phyloP scores from a whole-genome alignment of 2,329 filamentous ascomycete genomes.

The Arthrobotrys pseudoclavata region DNA sequence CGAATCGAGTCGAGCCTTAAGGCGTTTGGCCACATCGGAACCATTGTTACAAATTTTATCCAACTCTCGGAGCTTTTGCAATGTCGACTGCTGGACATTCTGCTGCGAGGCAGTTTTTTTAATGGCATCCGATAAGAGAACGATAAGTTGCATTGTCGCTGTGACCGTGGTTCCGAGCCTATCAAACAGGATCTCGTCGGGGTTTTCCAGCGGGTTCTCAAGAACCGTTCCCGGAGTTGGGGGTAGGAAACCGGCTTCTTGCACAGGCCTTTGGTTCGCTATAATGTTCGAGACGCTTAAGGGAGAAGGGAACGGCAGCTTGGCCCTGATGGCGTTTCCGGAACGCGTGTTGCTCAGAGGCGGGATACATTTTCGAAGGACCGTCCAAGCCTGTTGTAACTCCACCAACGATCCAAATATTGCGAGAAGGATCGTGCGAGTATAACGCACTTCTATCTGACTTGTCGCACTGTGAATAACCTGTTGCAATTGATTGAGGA shows the following conservation, averaged over 20 bases:
- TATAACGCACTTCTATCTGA: constrained; percentile 61
- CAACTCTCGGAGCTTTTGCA: constrained; percentile 63
- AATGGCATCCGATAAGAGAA: constrained; percentile 61
- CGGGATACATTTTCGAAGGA: constrained; percentile 61
- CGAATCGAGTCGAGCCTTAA: constrained; percentile 62
- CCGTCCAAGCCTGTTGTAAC: constrained; percentile 62
- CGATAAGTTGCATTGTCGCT: constrained; percentile 61
- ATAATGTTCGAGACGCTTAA: constrained; percentile 24
- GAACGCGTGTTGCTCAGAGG: constrained; percentile 32
- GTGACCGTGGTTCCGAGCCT: constrained; percentile 62
- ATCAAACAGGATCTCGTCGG: constrained; percentile 62
- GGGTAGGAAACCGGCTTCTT: constrained; percentile 47
- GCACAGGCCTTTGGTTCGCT: constrained; percentile 15
- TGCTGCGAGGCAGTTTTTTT: constrained; percentile 62
- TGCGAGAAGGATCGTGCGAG: constrained; percentile 62
- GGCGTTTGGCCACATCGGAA: constrained; percentile 62
- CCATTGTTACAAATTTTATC: constrained; percentile 62
- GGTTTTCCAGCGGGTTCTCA: constrained; percentile 56
- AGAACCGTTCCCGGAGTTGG: constrained; percentile 56
- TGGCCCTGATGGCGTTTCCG: constrained; percentile 23
- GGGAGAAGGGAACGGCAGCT: constrained; percentile 42
- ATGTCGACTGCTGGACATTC: constrained; percentile 61
- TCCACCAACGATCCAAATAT: constrained; percentile 63
- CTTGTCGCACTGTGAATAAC: constrained; percentile 57
- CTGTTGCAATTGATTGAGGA: constrained; percentile 61